Percentiles rank a stretch among this genome's conserved stretches.
Conservation (phyloP, 805 yeast species). For the Saccharomycopsis capsularis region DNA sequence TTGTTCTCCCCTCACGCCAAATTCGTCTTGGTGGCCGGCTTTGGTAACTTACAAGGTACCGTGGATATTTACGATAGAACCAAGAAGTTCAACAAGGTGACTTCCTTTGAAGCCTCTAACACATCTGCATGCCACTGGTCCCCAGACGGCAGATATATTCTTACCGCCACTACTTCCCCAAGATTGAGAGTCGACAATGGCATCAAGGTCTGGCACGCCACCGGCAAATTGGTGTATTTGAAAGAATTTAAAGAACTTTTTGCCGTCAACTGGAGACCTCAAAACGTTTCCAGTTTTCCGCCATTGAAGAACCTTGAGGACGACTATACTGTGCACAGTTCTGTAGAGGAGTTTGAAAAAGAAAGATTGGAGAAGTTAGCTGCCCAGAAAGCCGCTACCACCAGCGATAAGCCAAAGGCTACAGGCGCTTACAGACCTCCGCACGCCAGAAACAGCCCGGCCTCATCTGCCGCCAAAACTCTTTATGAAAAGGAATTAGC, state of each 20-base stretch:
- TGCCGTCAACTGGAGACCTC: conserved; percentile 79
- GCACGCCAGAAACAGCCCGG: conserved; percentile 60
- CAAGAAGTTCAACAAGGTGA: conserved; percentile 70
- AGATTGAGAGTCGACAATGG: conserved; percentile 96
- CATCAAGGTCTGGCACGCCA: conserved; percentile 85
- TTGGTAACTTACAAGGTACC: conserved; percentile 95
- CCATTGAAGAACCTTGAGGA: conserved; percentile 35
- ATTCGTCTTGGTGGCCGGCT: conserved; percentile 89
- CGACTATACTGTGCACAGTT: conserved; percentile 63
- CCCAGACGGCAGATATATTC: conserved; percentile 88
- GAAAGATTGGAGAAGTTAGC: conserved; percentile 29
- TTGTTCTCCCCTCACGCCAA: conserved; percentile 91
- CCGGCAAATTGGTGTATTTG: conserved; percentile 72
- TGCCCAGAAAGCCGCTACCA: not conserved
- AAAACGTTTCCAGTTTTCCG: conserved; percentile 29
- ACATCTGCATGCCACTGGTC: conserved; percentile 98
- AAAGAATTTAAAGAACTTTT: conserved; percentile 78
- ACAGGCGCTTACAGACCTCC: conserved; percentile 96
- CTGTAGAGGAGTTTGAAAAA: conserved; percentile 52
- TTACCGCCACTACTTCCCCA: conserved; percentile 97
- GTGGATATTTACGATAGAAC: conserved; percentile 93
- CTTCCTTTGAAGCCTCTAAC: conserved; percentile 84
- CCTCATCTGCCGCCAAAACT: conserved; percentile 37
- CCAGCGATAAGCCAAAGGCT: conserved; percentile 41
- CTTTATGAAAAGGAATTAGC: conserved; percentile 52